Evolutionary conservation across 2,329 filamentous ascomycete genomes (phyloP), one percentile per base, ranked within the genome.

Genomic region (Aureobasidium sp.): DNA sequence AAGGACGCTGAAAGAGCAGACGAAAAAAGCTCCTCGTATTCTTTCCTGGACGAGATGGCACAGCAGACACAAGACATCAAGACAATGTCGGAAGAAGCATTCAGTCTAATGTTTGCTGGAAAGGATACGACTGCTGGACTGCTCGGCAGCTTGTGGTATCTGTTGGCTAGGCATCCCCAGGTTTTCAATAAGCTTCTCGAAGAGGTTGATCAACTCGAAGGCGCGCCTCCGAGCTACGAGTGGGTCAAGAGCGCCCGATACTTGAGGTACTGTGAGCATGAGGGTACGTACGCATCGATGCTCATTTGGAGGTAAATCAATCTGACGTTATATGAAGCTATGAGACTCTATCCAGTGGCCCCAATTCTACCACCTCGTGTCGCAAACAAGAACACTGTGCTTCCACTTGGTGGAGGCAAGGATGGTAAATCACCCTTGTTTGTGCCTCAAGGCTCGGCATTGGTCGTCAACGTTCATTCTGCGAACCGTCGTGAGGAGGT

Each of bases 341-440:
- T 92, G 63, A 86, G 90, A 15, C 75, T 93, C 12, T 91, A 93
- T 73, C 90, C 90, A 0, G 81, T 84, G 15, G 88, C 94, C 1
- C 90, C 90, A 6, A 41, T 52, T 6, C 15, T 47, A 17, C 59
- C 1, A 89, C 88, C 90, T 45, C 86, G 90, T 64, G 77, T 86
- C 20, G 82, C 88, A 15, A 82, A 91, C 27, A 81, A 80, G 63
- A 84, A 90, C 75, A 92, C 90, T 3, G 89, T 85, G 0, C 82
- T 95, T 1, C 90, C 90, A 0, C 80, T 79, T 25, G 90, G 81
- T 42, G 81, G 80, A 22, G 81, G 81, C 0, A 71, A 75, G 2
- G 79, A 82, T 62, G 79, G 79, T 47, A 73, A 76, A 1, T 75
- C 79, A 45, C 88, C 87, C 0, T 70, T 93, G 58, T 72, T 71